Evolutionary conservation across 176 grass and related monocot species (phyloP).

Genomic region (Thinopyrum elongatum): DNA sequence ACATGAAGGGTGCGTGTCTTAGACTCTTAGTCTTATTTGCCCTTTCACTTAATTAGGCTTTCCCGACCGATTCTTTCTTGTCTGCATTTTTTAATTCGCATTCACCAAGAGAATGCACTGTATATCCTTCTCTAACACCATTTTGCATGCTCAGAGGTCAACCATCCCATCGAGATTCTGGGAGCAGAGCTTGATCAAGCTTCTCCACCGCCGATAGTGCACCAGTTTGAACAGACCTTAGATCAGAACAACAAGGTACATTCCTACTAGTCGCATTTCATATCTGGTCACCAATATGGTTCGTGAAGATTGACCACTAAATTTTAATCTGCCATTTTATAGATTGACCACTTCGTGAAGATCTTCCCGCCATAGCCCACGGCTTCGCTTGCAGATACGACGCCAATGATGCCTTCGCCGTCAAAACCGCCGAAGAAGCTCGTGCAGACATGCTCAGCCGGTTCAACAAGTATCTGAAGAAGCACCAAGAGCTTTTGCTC

Average conservation of each 20-base stretch:
- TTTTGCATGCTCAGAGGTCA: constrained; percentile 34
- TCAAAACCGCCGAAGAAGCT: constrained; percentile 51
- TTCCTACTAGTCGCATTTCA: neutral
- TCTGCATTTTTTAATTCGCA: neutral
- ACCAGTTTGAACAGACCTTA: constrained; percentile 46
- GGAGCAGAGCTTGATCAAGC: constrained; percentile 36
- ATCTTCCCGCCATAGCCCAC: constrained; percentile 49
- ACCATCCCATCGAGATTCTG: constrained; percentile 41
- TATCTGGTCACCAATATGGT: too few relatives aligned
- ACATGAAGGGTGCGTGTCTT: constrained; percentile 51
- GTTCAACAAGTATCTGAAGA: constrained; percentile 47
- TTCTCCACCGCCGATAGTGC: constrained; percentile 40
- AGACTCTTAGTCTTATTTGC: too few relatives aligned
- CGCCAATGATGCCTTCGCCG: constrained; percentile 20
- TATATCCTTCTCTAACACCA: neutral
- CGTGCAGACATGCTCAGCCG: constrained; percentile 34
- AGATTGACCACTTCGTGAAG: constrained; percentile 56
- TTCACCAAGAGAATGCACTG: neutral
- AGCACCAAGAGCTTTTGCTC: neutral
- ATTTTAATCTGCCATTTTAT: neutral
- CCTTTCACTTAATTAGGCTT: neutral
- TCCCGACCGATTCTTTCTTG: neutral
- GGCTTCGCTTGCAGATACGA: constrained; percentile 53
- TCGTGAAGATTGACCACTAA: too few relatives aligned
- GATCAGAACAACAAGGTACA: constrained; percentile 33